Evolutionary conservation across 805 yeast species (phyloP).

Genomic region (Dipodascus geniculatus): DNA sequence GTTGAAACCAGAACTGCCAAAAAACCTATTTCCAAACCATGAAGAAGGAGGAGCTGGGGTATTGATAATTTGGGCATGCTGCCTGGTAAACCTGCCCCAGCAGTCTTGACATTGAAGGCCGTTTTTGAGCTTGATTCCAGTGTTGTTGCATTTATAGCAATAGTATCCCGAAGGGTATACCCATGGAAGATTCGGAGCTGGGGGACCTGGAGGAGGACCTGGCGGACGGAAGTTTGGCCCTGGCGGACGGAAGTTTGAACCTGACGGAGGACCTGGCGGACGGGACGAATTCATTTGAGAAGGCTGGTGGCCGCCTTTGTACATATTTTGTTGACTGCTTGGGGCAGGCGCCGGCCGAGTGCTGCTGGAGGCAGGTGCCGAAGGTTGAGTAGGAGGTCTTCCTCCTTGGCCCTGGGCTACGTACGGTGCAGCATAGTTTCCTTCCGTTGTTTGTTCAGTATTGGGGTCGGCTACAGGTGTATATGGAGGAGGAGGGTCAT

Average conservation of each 20-base stretch:
- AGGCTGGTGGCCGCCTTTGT: neutral
- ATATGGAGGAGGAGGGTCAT: slow-evolving; percentile 16
- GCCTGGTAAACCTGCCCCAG: slow-evolving; percentile 50
- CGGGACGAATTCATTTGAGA: neutral
- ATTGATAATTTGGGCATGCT: slow-evolving; percentile 12
- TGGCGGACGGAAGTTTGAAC: slow-evolving; percentile 2
- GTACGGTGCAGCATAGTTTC: slow-evolving; percentile 5
- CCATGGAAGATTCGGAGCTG: slow-evolving; percentile 41
- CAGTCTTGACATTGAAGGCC: slow-evolving; percentile 61
- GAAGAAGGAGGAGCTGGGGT: no score
- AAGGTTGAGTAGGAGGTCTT: slow-evolving; percentile 5
- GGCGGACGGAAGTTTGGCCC: slow-evolving; percentile 9
- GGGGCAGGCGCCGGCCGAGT: neutral
- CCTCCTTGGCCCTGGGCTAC: slow-evolving; percentile 3
- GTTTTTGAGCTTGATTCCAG: slow-evolving; percentile 50
- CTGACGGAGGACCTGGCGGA: slow-evolving; percentile 3
- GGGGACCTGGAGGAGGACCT: slow-evolving; percentile 11
- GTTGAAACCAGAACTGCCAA: neutral
- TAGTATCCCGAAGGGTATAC: slow-evolving; percentile 47
- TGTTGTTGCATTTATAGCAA: slow-evolving; percentile 63
- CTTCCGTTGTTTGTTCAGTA: slow-evolving; percentile 6
- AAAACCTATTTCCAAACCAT: no score
- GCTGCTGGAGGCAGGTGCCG: neutral
- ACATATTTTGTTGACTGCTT: neutral
- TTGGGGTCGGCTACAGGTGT: slow-evolving; percentile 11